A percentile compares a stretch with the other conserved stretches of the same genome.
phyloP scores from a whole-genome alignment of 2,329 filamentous ascomycete genomes.

The Trichoderma breve region DNA sequence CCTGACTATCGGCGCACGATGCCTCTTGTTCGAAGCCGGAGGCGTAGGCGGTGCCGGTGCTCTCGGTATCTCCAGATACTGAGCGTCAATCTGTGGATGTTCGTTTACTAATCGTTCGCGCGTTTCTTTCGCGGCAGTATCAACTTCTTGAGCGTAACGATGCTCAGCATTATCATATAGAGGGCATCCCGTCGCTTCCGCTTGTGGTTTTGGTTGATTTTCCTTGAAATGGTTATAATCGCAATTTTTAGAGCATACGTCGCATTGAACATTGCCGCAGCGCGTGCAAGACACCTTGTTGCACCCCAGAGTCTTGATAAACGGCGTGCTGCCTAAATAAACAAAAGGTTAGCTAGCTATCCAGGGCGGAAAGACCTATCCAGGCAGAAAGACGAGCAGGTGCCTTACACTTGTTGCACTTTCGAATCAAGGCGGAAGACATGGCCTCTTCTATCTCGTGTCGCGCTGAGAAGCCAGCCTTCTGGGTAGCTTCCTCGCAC shows the following conservation, averaged over 20 bases:
- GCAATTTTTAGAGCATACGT: slow-evolving; percentile 67
- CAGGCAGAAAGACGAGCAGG: background rate
- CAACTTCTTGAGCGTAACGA: slow-evolving; percentile 63
- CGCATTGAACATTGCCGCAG: slow-evolving; percentile 59
- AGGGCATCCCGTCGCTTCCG: slow-evolving; percentile 58
- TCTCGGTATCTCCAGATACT: slow-evolving; percentile 47
- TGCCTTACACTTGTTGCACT: slow-evolving; percentile 62
- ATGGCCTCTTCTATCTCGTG: slow-evolving; percentile 79
- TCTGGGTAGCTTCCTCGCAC: slow-evolving; percentile 64
- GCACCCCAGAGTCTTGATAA: slow-evolving; percentile 76
- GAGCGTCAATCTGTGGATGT: slow-evolving; percentile 59
- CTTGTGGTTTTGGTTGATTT: slow-evolving; percentile 37
- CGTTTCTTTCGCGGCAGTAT: slow-evolving; percentile 57
- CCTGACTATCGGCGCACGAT: background rate
- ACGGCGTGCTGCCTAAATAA: slow-evolving; percentile 59
- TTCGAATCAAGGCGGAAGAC: slow-evolving; percentile 73
- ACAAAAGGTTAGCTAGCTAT: slow-evolving; percentile 22
- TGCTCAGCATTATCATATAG: slow-evolving; percentile 62
- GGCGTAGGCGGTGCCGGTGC: background rate
- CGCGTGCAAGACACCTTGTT: slow-evolving; percentile 77
- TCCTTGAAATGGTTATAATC: slow-evolving; percentile 71
- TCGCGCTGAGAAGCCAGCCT: slow-evolving; percentile 59
- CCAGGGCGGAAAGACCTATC: background rate
- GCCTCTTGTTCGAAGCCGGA: background rate
- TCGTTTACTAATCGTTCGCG: slow-evolving; percentile 54